Evolutionary conservation across 495 filamentous ascomycete genomes (phyloP).

Genomic region (Hapsidospora chrysogenum): DNA sequence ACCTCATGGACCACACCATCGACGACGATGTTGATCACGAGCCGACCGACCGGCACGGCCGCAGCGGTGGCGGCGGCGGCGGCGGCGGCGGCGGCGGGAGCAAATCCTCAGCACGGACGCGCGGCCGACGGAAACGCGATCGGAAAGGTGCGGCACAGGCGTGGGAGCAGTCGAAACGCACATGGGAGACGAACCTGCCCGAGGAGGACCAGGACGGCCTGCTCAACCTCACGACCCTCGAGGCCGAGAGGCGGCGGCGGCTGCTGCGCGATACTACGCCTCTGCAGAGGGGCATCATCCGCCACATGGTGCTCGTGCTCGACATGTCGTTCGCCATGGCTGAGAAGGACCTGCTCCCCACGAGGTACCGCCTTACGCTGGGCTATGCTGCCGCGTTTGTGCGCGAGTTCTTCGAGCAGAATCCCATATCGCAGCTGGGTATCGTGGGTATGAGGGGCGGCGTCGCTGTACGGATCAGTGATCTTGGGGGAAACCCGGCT

Average conservation of each 20-base stretch:
- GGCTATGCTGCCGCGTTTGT: constrained; percentile 80
- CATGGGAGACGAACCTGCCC: constrained; percentile 25
- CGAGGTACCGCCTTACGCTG: constrained; percentile 63
- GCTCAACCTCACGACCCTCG: constrained; percentile 18
- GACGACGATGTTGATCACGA: constrained; percentile 5
- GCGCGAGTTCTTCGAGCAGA: constrained; percentile 92
- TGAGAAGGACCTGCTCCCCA: constrained; percentile 88
- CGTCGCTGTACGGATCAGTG: constrained; percentile 65
- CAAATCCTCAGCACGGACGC: too few relatives aligned
- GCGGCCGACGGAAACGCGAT: constrained; percentile 8
- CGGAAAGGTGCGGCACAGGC: constrained; percentile 16
- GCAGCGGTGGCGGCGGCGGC: neutral
- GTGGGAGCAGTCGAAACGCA: constrained; percentile 31
- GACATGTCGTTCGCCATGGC: constrained; percentile 87
- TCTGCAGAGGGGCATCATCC: constrained; percentile 88
- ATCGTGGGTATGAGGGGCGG: constrained; percentile 87
- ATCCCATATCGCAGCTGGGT: constrained; percentile 91
- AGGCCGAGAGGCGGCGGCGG: constrained; percentile 29
- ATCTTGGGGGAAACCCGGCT: constrained; percentile 79
- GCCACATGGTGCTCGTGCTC: constrained; percentile 80
- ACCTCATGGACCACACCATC: constrained; percentile 37
- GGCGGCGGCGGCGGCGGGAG: constrained; percentile 2
- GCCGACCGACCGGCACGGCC: neutral
- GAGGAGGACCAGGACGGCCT: constrained; percentile 23
- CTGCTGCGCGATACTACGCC: constrained; percentile 84